A percentile compares a stretch with the other conserved stretches of the same genome.
Evolutionary conservation across 176 grass and related monocot genomes (phyloP).

Genomic region (Musa schizocarpa): DNA sequence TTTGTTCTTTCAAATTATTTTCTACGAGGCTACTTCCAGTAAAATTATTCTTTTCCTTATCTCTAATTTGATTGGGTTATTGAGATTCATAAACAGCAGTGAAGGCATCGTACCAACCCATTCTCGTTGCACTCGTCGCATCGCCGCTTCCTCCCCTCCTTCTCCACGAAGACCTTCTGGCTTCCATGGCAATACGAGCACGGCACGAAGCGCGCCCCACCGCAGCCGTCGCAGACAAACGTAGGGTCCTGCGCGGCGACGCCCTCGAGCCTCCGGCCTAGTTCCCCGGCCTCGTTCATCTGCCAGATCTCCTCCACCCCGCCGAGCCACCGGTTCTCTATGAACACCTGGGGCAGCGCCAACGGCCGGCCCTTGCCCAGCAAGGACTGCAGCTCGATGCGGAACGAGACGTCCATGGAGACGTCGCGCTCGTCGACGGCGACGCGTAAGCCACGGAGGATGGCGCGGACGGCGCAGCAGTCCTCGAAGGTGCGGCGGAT

Average conservation of each 20-base stretch:
- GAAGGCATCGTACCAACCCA: slow-evolving; percentile 68
- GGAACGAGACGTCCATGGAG: slow-evolving; percentile 80
- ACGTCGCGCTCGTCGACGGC: slow-evolving; percentile 84
- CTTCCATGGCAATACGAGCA: slow-evolving; percentile 55
- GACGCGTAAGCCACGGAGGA: slow-evolving; percentile 78
- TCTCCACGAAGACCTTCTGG: slow-evolving; percentile 81
- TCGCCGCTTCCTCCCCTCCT: slow-evolving; percentile 43
- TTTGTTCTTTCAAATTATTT: background rate
- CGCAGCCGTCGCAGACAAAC: slow-evolving; percentile 79
- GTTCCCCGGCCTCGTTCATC: slow-evolving; percentile 65
- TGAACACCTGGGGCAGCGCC: slow-evolving; percentile 67
- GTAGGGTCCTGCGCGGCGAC: slow-evolving; percentile 71
- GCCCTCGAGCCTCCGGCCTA: slow-evolving; percentile 57
- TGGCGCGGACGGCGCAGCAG: slow-evolving; percentile 67
- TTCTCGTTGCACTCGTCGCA: slow-evolving; percentile 93
- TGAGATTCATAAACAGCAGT: slow-evolving; percentile 37
- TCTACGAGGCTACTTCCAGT: background rate
- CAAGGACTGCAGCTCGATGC: slow-evolving; percentile 58
- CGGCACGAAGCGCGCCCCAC: slow-evolving; percentile 74
- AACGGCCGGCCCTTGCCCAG: slow-evolving; percentile 39
- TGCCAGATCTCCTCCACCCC: slow-evolving; percentile 74
- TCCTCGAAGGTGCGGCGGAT: slow-evolving; percentile 82
- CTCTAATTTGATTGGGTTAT: too few species aligned
- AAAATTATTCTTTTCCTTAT: background rate
- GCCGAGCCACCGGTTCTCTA: slow-evolving; percentile 50